These are phyloP conservation scores for Pseudogymnoascus sp. DNA, from an alignment of 2,329 filamentous ascomycete species.

Conservation along the genomic window DNA sequence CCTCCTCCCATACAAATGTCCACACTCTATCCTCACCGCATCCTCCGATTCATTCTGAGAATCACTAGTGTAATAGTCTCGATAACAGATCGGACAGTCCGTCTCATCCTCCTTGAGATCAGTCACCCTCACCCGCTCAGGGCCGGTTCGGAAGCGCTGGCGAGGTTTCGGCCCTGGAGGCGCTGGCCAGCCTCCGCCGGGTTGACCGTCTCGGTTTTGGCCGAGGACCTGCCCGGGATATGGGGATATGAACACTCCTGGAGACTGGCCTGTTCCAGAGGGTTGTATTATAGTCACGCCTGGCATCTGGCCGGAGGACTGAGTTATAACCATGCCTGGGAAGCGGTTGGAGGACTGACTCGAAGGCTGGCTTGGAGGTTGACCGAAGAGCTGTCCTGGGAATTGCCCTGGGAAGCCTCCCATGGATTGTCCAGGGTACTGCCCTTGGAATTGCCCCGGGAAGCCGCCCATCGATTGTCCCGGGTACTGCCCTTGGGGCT, in stretches of 20 bases:
- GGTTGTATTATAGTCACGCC: background rate
- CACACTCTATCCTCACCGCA: background rate
- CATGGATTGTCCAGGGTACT: background rate
- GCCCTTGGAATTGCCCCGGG: background rate
- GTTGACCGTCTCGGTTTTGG: background rate
- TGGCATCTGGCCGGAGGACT: background rate
- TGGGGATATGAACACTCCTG: background rate
- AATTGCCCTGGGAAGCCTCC: background rate
- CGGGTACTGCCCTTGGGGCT: background rate
- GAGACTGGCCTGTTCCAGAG: background rate
- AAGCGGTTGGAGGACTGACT: background rate
- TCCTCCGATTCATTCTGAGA: background rate
- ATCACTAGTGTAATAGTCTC: background rate
- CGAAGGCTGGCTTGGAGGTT: background rate
- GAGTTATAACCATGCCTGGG: background rate
- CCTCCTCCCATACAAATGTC: slow-evolving; percentile 1
- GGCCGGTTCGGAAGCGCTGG: background rate
- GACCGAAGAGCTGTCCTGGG: background rate
- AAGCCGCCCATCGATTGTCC: background rate
- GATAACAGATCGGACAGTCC: slow-evolving; percentile 7
- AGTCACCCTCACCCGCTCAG: background rate
- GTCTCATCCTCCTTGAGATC: background rate
- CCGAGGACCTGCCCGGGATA: background rate
- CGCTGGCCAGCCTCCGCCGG: background rate
- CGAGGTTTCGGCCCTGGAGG: background rate